These are phyloP conservation scores for Curvularia lunata DNA, from an alignment of 2,329 filamentous ascomycete genomes.

Conservation along the genomic window DNA sequence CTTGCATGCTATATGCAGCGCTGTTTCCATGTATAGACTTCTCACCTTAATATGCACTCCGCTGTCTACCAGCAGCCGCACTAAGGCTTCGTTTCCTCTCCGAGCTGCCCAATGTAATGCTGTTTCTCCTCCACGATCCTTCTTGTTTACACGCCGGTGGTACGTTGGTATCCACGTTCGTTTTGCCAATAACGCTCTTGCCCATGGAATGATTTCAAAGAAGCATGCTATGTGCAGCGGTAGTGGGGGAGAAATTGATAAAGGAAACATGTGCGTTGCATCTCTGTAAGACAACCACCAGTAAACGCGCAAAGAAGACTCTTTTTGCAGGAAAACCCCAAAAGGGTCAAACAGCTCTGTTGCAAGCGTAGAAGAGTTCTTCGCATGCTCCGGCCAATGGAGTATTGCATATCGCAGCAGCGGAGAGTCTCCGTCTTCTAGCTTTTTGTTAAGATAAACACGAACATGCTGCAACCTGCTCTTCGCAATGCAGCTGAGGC, in stretches of 20 bases:
- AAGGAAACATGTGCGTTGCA: too few species aligned
- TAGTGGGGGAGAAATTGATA: background rate
- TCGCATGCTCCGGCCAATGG: slow-evolving; percentile 6
- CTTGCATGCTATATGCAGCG: background rate
- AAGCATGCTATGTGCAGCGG: background rate
- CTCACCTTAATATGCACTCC: background rate
- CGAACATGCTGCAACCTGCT: background rate
- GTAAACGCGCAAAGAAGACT: background rate
- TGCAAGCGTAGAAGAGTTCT: background rate
- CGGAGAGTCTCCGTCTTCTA: background rate
- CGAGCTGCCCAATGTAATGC: background rate
- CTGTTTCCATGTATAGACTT: background rate
- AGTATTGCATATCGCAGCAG: background rate
- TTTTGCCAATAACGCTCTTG: background rate
- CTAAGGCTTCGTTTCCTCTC: too few species aligned
- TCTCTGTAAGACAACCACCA: background rate
- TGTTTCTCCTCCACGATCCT: background rate
- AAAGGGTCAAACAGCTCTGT: background rate
- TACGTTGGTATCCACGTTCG: background rate
- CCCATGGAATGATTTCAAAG: background rate
- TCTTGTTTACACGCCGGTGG: background rate
- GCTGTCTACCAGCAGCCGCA: background rate
- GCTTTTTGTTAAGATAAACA: background rate
- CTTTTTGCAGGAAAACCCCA: background rate
- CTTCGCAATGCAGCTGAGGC: background rate